Evolutionary conservation across 148 eudicot species (phyloP).

Genomic region (Vaccinium macrocarpon): DNA sequence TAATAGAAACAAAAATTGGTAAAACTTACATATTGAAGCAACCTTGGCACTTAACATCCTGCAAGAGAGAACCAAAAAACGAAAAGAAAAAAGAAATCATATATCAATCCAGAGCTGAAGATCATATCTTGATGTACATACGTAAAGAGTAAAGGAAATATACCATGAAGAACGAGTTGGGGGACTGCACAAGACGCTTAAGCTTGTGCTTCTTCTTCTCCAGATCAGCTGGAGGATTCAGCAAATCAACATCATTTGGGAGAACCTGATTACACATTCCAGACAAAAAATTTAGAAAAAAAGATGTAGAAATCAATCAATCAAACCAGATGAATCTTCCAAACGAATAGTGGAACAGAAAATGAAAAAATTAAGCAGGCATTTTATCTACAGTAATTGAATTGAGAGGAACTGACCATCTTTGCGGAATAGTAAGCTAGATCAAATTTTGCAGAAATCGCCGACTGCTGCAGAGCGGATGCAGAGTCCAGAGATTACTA

Average conservation of each 20-base stretch:
- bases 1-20: neutral
- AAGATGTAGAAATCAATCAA: neutral
- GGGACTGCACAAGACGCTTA: constrained; percentile 30
- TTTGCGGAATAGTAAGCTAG: neutral
- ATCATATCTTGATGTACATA: no score
- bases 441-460: neutral
- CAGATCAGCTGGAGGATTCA: constrained; percentile 27
- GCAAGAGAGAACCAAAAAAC: neutral
- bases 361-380: neutral
- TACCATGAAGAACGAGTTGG: constrained; percentile 34
- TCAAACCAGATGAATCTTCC: neutral
- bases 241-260: constrained; percentile 27
- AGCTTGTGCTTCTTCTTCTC: constrained; percentile 35
- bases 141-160: neutral
- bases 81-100: neutral
- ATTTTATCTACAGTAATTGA: neutral
- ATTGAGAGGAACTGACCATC: neutral
- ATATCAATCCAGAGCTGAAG: neutral
- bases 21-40: constrained; percentile 33
- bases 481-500: neutral
- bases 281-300: neutral
- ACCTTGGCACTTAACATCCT: constrained; percentile 32
- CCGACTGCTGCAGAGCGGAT: neutral
- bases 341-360: neutral
- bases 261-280: constrained; percentile 13